These are phyloP conservation scores for Xylariaceae sp. DNA, from an alignment of 2,329 filamentous ascomycete species.

Conservation along the genomic window DNA sequence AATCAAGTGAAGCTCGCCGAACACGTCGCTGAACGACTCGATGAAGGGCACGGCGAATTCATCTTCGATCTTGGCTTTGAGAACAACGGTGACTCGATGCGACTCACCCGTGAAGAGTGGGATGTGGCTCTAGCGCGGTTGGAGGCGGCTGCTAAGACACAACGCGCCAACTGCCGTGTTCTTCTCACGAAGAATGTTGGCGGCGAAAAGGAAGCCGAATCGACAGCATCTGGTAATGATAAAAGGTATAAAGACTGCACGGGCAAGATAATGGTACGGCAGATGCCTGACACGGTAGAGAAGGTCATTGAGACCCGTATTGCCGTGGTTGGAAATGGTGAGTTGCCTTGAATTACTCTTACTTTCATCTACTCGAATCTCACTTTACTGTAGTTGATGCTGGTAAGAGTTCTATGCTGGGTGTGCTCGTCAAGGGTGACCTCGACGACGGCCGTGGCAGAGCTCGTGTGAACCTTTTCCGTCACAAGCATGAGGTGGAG, in stretches of 20 bases:
- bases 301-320: constrained; percentile 93
- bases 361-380: constrained; percentile 3
- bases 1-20: constrained; percentile 58
- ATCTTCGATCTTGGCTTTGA: constrained; percentile 91
- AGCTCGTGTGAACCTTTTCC: constrained; percentile 90
- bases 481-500: constrained; percentile 97
- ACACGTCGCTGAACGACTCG: constrained; percentile 62
- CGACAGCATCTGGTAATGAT: constrained; percentile 40
- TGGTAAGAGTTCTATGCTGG: constrained; percentile 92
- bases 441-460: constrained; percentile 92
- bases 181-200: constrained; percentile 89
- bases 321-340: constrained; percentile 91
- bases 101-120: constrained; percentile 70
- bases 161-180: constrained; percentile 71
- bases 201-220: constrained; percentile 65
- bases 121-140: constrained; percentile 63
- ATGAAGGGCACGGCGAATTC: constrained; percentile 81
- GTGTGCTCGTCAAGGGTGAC: constrained; percentile 90
- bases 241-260: constrained; percentile 67
- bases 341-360: constrained; percentile 23
- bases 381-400: constrained; percentile 64
- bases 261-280: constrained; percentile 82
- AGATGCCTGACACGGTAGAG: constrained; percentile 67
- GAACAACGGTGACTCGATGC: constrained; percentile 81
- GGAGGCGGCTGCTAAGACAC: constrained; percentile 55